These are phyloP conservation scores for Moricandia arvensis DNA, from an alignment of 345 rosid species.

Conservation along the genomic window DNA sequence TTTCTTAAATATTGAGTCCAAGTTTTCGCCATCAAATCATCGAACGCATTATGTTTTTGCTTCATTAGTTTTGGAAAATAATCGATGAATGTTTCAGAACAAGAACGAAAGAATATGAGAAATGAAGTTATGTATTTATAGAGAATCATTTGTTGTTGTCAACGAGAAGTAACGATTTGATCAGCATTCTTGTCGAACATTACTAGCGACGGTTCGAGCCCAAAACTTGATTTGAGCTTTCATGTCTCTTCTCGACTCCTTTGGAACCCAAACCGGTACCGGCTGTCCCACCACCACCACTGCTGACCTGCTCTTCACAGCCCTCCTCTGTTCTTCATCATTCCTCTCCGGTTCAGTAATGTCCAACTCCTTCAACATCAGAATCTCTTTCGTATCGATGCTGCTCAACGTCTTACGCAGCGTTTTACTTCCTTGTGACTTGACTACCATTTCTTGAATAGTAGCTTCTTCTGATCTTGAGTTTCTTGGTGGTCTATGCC, in stretches of 20 bases:
- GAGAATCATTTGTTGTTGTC: conserved; percentile 12
- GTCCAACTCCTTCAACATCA: conserved; percentile 51
- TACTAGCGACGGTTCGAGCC: conserved; percentile 75
- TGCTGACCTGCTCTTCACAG: conserved; percentile 36
- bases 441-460: conserved; percentile 14
- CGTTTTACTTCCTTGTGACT: conserved; percentile 23
- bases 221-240: conserved; percentile 68
- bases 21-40: background rate
- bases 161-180: background rate
- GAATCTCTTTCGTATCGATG: conserved; percentile 48
- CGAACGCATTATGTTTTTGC: background rate
- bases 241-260: conserved; percentile 49
- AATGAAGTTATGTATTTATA: conserved; percentile 12
- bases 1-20: background rate
- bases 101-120: conserved; percentile 15
- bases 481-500: conserved; percentile 47
- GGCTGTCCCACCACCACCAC: conserved; percentile 45
- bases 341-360: conserved; percentile 41
- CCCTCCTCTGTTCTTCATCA: conserved; percentile 21
- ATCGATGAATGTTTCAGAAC: conserved; percentile 1
- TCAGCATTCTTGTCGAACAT: conserved; percentile 53
- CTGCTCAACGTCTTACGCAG: conserved; percentile 45
- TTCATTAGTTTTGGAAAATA: conserved; percentile 4
- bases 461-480: conserved; percentile 37
- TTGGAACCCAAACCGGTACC: conserved; percentile 44